Evolutionary conservation across 2,329 filamentous ascomycete genomes (phyloP).

Genomic region (Hirsutella rhossiliensis): DNA sequence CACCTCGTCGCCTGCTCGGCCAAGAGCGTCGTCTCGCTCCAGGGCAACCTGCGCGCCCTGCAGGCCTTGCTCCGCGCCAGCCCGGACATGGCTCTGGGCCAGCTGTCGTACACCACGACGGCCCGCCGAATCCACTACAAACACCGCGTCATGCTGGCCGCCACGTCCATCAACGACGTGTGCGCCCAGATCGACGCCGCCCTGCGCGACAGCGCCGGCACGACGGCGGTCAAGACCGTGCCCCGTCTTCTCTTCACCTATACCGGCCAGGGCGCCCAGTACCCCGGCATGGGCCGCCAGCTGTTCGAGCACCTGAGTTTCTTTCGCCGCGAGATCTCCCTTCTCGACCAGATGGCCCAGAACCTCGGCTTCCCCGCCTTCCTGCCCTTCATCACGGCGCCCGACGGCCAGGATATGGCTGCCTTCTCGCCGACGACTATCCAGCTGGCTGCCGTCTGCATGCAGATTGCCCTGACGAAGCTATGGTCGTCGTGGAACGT

Average conservation of each 20-base stretch:
- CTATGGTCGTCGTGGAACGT: slow-evolving; percentile 28
- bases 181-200: neutral
- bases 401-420: neutral
- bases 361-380: no score
- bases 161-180: neutral
- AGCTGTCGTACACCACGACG: neutral
- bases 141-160: neutral
- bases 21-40: neutral
- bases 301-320: no score
- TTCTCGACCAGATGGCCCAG: no score
- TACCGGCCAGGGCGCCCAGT: no score
- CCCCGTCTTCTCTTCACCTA: neutral
- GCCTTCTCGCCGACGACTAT: neutral
- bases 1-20: neutral
- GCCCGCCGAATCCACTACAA: neutral
- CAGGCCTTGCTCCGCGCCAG: no score
- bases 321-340: no score
- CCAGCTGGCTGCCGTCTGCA: slow-evolving; percentile 25
- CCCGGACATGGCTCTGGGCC: neutral
- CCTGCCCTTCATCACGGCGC: neutral
- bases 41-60: neutral
- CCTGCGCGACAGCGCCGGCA: no score
- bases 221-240: neutral
- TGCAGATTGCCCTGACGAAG: slow-evolving; percentile 29
- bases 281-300: no score